Conservation (phyloP, 305 asterid genomes). For the Withania somnifera region DNA sequence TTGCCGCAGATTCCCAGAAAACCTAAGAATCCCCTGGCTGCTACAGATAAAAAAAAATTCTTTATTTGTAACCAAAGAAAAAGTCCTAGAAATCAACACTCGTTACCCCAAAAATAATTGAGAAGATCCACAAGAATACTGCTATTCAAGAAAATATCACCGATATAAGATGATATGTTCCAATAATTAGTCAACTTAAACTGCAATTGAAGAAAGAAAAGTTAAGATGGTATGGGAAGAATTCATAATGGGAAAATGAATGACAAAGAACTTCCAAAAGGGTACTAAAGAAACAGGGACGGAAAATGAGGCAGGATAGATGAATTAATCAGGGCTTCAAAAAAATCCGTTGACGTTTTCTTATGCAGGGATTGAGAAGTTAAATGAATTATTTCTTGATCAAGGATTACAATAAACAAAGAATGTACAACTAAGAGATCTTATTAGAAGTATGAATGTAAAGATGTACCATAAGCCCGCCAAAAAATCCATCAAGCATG, state of each 20-base stretch:
- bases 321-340: background rate
- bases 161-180: background rate
- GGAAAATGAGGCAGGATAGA: background rate
- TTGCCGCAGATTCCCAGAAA: background rate
- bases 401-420: constrained; percentile 3
- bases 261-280: background rate
- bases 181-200: background rate
- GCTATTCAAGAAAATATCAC: background rate
- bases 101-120: background rate
- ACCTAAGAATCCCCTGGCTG: background rate
- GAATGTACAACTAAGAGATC: background rate
- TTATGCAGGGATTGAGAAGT: background rate
- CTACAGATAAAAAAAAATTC: background rate
- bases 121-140: background rate
- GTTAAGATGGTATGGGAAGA: background rate
- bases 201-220: background rate
- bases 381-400: background rate
- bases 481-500: constrained; percentile 62
- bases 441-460: background rate
- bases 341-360: background rate
- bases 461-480: constrained; percentile 70
- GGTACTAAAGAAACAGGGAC: background rate
- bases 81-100: background rate
- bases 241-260: background rate
- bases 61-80: background rate